phyloP scores from a whole-genome alignment of 176 grass and related monocot species.

The Dendrocalamus sinicus region DNA sequence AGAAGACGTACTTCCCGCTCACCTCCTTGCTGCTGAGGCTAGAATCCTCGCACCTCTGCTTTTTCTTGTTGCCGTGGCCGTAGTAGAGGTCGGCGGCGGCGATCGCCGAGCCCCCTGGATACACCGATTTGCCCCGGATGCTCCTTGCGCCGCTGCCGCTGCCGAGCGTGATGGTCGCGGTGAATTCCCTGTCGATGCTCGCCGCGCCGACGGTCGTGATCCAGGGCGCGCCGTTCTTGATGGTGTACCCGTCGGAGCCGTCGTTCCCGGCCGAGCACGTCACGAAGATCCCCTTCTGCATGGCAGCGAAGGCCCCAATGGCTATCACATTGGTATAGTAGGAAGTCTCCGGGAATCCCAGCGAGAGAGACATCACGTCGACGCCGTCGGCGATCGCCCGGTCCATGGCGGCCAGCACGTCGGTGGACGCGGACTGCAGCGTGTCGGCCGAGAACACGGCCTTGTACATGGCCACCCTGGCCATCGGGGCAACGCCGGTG shows the following conservation, averaged over 20 bases:
- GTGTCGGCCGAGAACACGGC: conserved; percentile 53
- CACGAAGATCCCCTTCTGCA: conserved; percentile 59
- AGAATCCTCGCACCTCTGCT: conserved; percentile 40
- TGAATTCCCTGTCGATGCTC: conserved; percentile 64
- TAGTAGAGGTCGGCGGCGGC: conserved; percentile 49
- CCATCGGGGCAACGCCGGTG: conserved; percentile 56
- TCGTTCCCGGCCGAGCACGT: conserved; percentile 65
- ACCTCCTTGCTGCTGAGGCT: conserved; percentile 55
- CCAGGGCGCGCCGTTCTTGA: conserved; percentile 73
- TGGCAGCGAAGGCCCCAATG: conserved; percentile 64
- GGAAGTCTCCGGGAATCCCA: conserved; percentile 52
- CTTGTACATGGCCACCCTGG: conserved; percentile 69
- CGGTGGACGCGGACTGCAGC: conserved; percentile 52
- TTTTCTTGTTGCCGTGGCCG: conserved; percentile 43
- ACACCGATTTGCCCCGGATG: conserved; percentile 62
- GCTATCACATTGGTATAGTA: conserved; percentile 66
- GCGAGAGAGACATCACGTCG: conserved; percentile 65
- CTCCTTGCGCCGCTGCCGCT: conserved; percentile 20
- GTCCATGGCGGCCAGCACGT: conserved; percentile 75
- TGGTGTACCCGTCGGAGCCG: conserved; percentile 47
- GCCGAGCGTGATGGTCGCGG: conserved; percentile 60
- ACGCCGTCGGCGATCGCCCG: conserved; percentile 58
- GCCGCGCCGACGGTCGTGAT: conserved; percentile 72
- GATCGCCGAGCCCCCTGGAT: conserved; percentile 21
- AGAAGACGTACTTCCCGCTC: conserved; percentile 65